These are phyloP conservation scores for Fragilariopsis cylindrus DNA, from an alignment of 108 stramenopile genomes.

Conservation along the genomic window DNA sequence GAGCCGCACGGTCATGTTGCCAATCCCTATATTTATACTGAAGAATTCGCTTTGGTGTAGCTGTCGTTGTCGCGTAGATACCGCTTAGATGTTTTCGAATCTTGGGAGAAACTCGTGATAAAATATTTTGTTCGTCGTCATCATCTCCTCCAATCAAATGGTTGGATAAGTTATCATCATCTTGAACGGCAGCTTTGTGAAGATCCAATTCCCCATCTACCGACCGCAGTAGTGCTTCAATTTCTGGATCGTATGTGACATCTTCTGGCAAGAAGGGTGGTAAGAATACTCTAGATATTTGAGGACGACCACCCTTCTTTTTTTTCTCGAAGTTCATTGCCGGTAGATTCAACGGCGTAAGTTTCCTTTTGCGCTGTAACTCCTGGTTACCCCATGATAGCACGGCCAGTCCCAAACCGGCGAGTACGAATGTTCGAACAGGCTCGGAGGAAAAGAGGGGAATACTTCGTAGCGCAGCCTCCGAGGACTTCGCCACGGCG, in stretches of 20 bases:
- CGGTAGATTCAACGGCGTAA: slow-evolving; percentile 55
- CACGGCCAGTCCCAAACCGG: slow-evolving; percentile 49
- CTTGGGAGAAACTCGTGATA: slow-evolving; percentile 37
- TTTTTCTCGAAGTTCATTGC: slow-evolving; percentile 33
- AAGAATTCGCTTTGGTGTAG: slow-evolving; percentile 7
- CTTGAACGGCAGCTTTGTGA: neutral
- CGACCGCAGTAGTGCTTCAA: slow-evolving; percentile 20
- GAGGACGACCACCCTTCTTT: slow-evolving; percentile 6
- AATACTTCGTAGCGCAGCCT: slow-evolving; percentile 17
- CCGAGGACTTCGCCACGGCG: slow-evolving; percentile 21
- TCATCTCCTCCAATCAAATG: neutral
- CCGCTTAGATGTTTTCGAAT: slow-evolving; percentile 32
- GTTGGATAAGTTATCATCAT: neutral
- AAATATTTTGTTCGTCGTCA: slow-evolving; percentile 4
- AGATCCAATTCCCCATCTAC: neutral
- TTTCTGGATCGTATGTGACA: slow-evolving; percentile 28
- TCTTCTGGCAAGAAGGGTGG: slow-evolving; percentile 79
- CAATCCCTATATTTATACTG: slow-evolving; percentile 13
- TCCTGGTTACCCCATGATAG: slow-evolving; percentile 76
- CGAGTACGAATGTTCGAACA: slow-evolving; percentile 34
- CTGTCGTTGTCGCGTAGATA: slow-evolving; percentile 15
- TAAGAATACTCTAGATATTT: slow-evolving; percentile 54
- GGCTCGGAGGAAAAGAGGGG: slow-evolving; percentile 43
- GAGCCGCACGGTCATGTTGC: slow-evolving; percentile 27
- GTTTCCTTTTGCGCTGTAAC: slow-evolving; percentile 54